Conservation (phyloP, 139 green algal species). For the Closterium sp. region DNA sequence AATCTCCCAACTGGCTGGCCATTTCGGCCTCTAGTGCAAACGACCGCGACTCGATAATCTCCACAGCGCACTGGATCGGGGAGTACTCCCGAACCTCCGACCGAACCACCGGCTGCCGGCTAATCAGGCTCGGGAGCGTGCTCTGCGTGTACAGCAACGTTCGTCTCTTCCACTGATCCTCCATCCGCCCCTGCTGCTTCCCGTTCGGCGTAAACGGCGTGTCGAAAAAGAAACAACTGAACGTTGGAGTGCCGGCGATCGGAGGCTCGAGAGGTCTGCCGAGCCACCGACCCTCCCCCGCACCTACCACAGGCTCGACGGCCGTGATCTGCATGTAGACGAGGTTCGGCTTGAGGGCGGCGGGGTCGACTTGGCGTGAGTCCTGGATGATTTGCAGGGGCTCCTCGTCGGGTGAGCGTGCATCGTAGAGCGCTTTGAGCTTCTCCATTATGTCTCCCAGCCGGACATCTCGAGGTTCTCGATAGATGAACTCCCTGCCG, state of each 20-base stretch:
- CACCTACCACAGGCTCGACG: conserved; percentile 35
- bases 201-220: conserved; percentile 45
- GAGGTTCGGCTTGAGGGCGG: conserved; percentile 30
- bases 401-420: neutral
- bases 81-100: conserved; percentile 39
- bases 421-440: conserved; percentile 42
- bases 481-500: conserved; percentile 45
- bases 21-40: conserved; percentile 36
- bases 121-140: conserved; percentile 39
- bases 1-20: conserved; percentile 5
- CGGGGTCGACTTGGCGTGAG: no score
- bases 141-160: conserved; percentile 37
- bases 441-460: conserved; percentile 51
- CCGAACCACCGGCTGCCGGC: conserved; percentile 26
- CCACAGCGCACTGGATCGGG: conserved; percentile 41
- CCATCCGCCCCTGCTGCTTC: conserved; percentile 36
- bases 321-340: conserved; percentile 49
- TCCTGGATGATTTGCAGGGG: conserved; percentile 29
- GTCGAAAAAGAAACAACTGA: conserved; percentile 44
- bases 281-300: conserved; percentile 36
- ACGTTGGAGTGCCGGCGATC: neutral
- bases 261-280: conserved; percentile 5
- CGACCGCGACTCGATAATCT: conserved; percentile 37
- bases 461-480: conserved; percentile 36
- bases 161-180: conserved; percentile 51